A percentile compares a stretch with the other conserved stretches of the same genome.
phyloP scores from a whole-genome alignment of 139 green algal species.

The Chlorella sp. region DNA sequence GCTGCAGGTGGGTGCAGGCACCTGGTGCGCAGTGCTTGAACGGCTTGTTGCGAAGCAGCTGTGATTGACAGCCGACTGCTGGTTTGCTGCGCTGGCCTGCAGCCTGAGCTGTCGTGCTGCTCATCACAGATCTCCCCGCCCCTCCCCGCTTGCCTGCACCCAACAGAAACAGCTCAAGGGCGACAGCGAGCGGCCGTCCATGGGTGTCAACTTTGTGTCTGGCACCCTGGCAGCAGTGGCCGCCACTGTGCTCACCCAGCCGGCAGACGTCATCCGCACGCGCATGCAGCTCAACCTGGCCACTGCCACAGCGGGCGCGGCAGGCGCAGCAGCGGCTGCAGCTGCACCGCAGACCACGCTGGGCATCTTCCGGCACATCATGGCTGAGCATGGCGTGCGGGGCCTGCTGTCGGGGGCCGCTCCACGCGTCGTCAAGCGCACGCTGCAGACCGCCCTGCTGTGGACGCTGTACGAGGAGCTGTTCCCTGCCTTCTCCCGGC shows the following conservation, averaged over 20 bases:
- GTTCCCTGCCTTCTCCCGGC: neutral
- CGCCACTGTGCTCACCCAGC: constrained; percentile 90
- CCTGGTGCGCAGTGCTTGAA: neutral
- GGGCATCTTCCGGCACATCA: constrained; percentile 27
- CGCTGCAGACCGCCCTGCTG: constrained; percentile 88
- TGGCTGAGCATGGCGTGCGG: constrained; percentile 21
- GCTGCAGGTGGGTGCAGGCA: constrained; percentile 9
- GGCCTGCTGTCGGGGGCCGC: constrained; percentile 57
- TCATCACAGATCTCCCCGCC: neutral
- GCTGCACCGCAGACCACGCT: neutral
- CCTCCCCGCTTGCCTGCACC: too few species aligned
- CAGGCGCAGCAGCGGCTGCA: constrained; percentile 10
- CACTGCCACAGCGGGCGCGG: neutral
- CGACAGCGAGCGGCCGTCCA: constrained; percentile 5
- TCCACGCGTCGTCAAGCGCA: constrained; percentile 84
- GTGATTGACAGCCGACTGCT: too few species aligned
- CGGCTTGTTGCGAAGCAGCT: too few species aligned
- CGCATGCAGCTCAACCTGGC: constrained; percentile 78
- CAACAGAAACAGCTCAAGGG: constrained; percentile 38
- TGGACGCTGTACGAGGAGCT: constrained; percentile 70
- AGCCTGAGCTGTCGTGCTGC: neutral
- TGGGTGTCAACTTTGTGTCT: constrained; percentile 76
- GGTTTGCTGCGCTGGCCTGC: too few species aligned
- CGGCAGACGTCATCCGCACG: constrained; percentile 85
- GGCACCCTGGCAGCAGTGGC: constrained; percentile 74